Evolutionary conservation across 495 filamentous ascomycete genomes (phyloP).

Genomic region (Podospora fimiseda): DNA sequence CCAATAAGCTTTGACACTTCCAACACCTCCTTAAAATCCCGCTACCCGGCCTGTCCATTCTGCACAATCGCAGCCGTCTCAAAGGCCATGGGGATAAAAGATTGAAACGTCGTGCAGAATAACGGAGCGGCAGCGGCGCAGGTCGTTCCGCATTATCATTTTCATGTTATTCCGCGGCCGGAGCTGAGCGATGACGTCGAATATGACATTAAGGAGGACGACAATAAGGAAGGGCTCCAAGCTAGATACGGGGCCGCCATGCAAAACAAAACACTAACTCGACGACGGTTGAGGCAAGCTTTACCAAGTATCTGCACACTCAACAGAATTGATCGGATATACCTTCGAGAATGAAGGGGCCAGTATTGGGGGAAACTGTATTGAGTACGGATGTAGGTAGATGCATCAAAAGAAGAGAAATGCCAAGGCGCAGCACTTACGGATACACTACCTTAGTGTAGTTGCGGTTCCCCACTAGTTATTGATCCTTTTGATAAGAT

Average conservation of each 20-base stretch:
- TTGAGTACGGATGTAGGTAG: too few relatives aligned
- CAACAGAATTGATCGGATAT: slow-evolving; percentile 14
- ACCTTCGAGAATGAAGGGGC: not conserved
- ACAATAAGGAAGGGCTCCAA: slow-evolving; percentile 56
- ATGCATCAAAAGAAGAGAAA: too few relatives aligned
- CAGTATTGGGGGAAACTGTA: not conserved
- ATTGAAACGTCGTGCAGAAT: slow-evolving; percentile 94
- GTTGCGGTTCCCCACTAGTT: too few relatives aligned
- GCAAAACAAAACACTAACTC: slow-evolving; percentile 41
- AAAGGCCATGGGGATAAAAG: slow-evolving; percentile 54
- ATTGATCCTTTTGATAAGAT: too few relatives aligned
- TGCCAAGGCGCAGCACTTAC: too few relatives aligned
- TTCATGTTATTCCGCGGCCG: slow-evolving; percentile 79
- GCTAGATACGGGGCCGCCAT: slow-evolving; percentile 55
- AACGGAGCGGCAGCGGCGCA: slow-evolving; percentile 85
- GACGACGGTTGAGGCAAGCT: slow-evolving; percentile 49
- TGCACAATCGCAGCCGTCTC: slow-evolving; percentile 65
- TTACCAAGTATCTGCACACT: slow-evolving; percentile 50
- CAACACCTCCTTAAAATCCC: too few relatives aligned
- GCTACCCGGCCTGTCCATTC: too few relatives aligned
- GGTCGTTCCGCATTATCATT: slow-evolving; percentile 86
- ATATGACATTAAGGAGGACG: slow-evolving; percentile 40
- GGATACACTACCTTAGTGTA: too few relatives aligned
- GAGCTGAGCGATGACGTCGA: slow-evolving; percentile 44
- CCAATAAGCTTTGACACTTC: too few relatives aligned